phyloP scores from a whole-genome alignment of 345 rosid genomes.

The Melaleuca alternifolia region DNA sequence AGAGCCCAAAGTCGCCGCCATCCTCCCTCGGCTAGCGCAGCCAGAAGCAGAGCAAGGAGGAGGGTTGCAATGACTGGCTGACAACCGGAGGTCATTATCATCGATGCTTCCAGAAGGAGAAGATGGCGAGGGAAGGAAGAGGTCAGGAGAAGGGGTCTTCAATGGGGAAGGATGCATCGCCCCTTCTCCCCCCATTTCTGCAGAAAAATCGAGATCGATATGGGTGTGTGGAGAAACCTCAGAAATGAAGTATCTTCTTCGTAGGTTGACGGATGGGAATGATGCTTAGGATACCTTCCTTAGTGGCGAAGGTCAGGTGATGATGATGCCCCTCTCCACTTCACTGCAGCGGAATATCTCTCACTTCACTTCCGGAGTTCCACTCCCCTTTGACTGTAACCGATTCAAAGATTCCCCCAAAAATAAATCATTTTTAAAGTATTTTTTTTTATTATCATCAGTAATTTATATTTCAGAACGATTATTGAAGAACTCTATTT shows the following conservation, averaged over 20 bases:
- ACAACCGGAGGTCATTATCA: neutral
- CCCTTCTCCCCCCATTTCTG: conserved; percentile 18
- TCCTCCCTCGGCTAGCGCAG: neutral
- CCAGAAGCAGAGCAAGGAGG: neutral
- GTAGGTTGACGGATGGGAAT: neutral
- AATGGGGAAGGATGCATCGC: conserved; percentile 6
- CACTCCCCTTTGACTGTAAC: neutral
- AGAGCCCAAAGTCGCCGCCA: neutral
- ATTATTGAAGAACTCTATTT: too few relatives aligned
- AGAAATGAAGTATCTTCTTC: neutral
- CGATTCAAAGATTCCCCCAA: neutral
- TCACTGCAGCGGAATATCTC: neutral
- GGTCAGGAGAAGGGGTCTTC: neutral
- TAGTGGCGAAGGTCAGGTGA: neutral
- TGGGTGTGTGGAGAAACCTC: neutral
- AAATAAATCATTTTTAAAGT: neutral
- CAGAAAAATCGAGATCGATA: neutral
- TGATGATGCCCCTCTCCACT: neutral
- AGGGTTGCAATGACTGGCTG: conserved; percentile 3
- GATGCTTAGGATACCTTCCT: neutral
- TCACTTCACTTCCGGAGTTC: neutral
- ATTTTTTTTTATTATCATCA: neutral
- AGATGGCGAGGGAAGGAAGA: neutral
- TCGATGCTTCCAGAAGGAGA: neutral
- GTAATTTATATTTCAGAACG: too few relatives aligned